Evolutionary conservation across 2,329 filamentous ascomycete species (phyloP).

Genomic region (Trichoderma brevicompactum): DNA sequence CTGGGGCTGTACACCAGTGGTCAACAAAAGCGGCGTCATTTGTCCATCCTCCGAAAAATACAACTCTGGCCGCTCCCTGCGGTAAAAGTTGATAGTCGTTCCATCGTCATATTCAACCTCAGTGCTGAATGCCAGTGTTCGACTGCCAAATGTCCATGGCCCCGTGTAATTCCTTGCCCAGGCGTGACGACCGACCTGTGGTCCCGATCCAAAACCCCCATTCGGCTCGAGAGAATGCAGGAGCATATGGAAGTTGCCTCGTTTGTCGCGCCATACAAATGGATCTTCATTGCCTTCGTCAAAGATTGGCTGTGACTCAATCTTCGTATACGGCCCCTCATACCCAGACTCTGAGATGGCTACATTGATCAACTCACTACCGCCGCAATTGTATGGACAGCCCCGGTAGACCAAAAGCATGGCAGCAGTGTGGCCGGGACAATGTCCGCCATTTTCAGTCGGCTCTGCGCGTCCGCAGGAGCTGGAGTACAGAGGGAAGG

Average conservation of each 20-base stretch:
- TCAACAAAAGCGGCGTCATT: slow-evolving; percentile 52
- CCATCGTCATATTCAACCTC: slow-evolving; percentile 47
- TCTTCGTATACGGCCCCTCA: slow-evolving; percentile 31
- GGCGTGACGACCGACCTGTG: slow-evolving; percentile 39
- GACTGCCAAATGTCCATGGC: slow-evolving; percentile 39
- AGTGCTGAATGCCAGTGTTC: slow-evolving; percentile 38
- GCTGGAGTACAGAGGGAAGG: slow-evolving; percentile 41
- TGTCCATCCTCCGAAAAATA: slow-evolving; percentile 52
- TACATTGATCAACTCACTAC: slow-evolving; percentile 32
- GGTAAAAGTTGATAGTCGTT: slow-evolving; percentile 43
- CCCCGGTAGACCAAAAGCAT: slow-evolving; percentile 34
- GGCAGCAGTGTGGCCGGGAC: slow-evolving; percentile 28
- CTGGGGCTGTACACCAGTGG: slow-evolving; percentile 52
- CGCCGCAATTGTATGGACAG: slow-evolving; percentile 31
- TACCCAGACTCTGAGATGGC: slow-evolving; percentile 30
- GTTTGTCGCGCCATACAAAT: slow-evolving; percentile 42
- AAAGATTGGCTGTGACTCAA: slow-evolving; percentile 32
- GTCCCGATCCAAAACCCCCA: slow-evolving; percentile 36
- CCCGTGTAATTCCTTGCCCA: slow-evolving; percentile 37
- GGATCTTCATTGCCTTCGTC: slow-evolving; percentile 37
- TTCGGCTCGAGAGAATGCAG: slow-evolving; percentile 40
- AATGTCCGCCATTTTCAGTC: neutral
- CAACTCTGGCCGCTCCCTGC: slow-evolving; percentile 54
- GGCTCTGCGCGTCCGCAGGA: neutral
- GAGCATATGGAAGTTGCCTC: slow-evolving; percentile 42